Percentiles rank a stretch among this genome's conserved stretches.
Conservation (phyloP, 495 filamentous ascomycete species). For the Apodospora peruviana region DNA sequence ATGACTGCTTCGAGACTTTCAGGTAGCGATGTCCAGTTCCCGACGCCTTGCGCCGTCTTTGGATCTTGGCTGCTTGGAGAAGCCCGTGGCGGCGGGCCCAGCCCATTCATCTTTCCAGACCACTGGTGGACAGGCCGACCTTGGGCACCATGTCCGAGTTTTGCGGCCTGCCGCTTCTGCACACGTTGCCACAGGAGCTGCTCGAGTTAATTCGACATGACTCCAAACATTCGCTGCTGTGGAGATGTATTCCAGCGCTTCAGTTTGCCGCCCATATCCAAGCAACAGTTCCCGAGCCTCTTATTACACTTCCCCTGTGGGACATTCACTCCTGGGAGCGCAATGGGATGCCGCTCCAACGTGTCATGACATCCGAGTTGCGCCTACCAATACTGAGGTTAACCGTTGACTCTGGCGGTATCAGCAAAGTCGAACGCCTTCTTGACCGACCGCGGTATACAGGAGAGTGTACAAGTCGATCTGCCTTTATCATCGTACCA, state of each 20-base stretch:
- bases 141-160: conserved; percentile 3
- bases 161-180: conserved; percentile 8
- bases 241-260: conserved; percentile 4
- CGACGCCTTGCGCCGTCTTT: conserved; percentile 10
- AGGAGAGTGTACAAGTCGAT: conserved; percentile 1
- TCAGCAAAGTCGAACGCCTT: conserved; percentile 14
- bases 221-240: conserved; percentile 7
- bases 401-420: conserved; percentile 10
- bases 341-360: conserved; percentile 5
- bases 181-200: conserved; percentile 10
- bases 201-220: conserved; percentile 7
- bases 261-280: conserved; percentile 8
- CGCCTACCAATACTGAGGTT: conserved; percentile 3
- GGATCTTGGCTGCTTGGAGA: conserved; percentile 10
- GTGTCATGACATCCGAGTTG: neutral
- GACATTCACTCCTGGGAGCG: conserved; percentile 13
- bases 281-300: neutral
- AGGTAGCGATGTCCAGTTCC: too few species aligned
- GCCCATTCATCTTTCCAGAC: conserved; percentile 2
- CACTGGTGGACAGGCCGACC: conserved; percentile 1
- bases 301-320: conserved; percentile 4
- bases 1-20: too few species aligned
- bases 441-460: neutral
- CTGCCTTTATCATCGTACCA: conserved; percentile 10
- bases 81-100: conserved; percentile 7